phyloP scores from a whole-genome alignment of 129 eudicot genomes.

The Escallonia rubra region DNA sequence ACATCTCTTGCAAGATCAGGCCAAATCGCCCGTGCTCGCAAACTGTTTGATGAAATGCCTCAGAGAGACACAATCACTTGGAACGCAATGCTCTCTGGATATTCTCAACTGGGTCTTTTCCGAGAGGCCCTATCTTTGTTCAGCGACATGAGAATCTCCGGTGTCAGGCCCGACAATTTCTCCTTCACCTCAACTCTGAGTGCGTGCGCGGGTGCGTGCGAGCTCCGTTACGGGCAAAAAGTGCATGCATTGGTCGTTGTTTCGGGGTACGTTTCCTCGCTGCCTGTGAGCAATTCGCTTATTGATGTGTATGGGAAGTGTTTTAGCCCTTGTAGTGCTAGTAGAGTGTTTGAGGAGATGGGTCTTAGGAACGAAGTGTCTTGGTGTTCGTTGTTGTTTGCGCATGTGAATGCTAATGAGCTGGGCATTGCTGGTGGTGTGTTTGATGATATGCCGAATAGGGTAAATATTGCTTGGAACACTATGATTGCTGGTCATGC shows the following conservation, averaged over 20 bases:
- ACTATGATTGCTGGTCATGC: conserved; percentile 68
- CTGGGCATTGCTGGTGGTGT: conserved; percentile 35
- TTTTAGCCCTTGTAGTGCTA: conserved; percentile 35
- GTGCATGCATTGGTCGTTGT: conserved; percentile 50
- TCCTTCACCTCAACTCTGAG: conserved; percentile 63
- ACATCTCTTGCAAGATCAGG: conserved; percentile 52
- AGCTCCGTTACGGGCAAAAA: conserved; percentile 35
- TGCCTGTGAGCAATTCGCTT: conserved; percentile 65
- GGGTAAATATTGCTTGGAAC: conserved; percentile 66
- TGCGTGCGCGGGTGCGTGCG: conserved; percentile 53
- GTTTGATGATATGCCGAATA: conserved; percentile 52
- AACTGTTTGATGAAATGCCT: conserved; percentile 75
- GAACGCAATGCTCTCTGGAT: conserved; percentile 71
- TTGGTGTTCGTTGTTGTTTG: conserved; percentile 79
- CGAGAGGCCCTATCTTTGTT: conserved; percentile 56
- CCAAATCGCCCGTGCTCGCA: conserved; percentile 43
- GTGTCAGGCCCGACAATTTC: conserved; percentile 54
- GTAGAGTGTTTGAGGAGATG: conserved; percentile 55
- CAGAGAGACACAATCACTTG: conserved; percentile 64
- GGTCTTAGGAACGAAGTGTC: conserved; percentile 52
- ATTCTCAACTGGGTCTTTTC: conserved; percentile 55
- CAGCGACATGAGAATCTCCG: conserved; percentile 33
- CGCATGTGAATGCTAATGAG: conserved; percentile 48
- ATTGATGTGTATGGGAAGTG: conserved; percentile 89
- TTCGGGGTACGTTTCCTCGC: conserved; percentile 29